These are phyloP conservation scores for Eucalyptus sideroxylon DNA, from an alignment of 345 rosid species.

Conservation along the genomic window DNA sequence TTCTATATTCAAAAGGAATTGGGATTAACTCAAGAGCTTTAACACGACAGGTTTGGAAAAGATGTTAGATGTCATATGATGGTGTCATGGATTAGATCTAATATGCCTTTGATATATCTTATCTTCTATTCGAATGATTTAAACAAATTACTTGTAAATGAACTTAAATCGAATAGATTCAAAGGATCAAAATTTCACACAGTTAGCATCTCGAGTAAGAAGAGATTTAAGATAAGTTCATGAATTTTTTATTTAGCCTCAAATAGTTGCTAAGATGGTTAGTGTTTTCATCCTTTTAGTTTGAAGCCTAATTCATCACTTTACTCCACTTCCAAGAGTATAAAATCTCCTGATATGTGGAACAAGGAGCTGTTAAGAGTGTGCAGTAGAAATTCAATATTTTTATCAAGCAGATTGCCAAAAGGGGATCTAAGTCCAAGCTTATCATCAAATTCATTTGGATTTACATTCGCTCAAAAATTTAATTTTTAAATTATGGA, in stretches of 20 bases:
- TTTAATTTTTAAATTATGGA: not conserved
- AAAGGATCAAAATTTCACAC: not conserved
- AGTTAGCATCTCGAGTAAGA: not conserved
- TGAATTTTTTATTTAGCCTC: not conserved
- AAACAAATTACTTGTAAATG: not conserved
- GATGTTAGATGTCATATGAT: not conserved
- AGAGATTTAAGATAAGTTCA: not conserved
- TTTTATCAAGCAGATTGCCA: accelerated
- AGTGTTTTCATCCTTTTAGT: not conserved
- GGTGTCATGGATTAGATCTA: not conserved
- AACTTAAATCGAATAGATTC: not conserved
- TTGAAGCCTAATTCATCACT: not conserved
- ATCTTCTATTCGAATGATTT: not conserved
- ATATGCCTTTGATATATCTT: not conserved
- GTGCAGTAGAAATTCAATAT: not conserved
- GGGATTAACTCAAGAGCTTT: not conserved
- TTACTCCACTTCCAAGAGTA: not conserved
- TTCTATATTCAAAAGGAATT: not conserved
- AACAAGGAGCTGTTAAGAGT: not conserved
- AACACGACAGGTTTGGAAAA: not conserved
- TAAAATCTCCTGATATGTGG: accelerated
- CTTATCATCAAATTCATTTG: accelerated
- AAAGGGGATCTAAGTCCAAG: not conserved
- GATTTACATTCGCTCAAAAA: not conserved
- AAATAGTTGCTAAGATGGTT: not conserved